A percentile compares a stretch with the other conserved stretches of the same genome.
Evolutionary conservation across 2,329 filamentous ascomycete genomes (phyloP).

Genomic region (Microsporum canis): DNA sequence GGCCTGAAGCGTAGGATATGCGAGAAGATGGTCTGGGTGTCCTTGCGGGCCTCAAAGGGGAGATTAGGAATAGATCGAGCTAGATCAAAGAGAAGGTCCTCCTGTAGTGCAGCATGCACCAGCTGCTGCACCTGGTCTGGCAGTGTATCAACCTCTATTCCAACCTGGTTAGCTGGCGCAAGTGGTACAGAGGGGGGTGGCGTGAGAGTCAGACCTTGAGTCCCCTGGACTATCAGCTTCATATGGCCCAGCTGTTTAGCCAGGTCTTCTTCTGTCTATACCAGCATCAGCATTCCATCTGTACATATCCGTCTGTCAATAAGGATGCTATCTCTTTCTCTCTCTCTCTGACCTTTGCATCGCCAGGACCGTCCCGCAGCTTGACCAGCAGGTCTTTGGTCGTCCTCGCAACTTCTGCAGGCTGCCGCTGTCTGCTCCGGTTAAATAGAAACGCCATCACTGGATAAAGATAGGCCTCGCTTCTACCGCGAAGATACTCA

Average conservation of each 20-base stretch:
- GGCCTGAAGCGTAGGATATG: conserved; percentile 86
- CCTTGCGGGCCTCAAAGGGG: conserved; percentile 92
- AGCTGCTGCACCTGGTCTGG: conserved; percentile 82
- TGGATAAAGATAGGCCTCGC: conserved; percentile 6
- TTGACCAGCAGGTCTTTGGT: conserved; percentile 53
- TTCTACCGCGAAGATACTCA: not conserved
- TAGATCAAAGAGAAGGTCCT: conserved; percentile 77
- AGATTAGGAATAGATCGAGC: conserved; percentile 72
- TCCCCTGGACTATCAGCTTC: conserved; percentile 88
- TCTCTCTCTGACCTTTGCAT: conserved; percentile 41
- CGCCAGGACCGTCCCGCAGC: conserved; percentile 47
- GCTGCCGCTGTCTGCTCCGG: conserved; percentile 49
- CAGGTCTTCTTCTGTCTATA: conserved; percentile 70
- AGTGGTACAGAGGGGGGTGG: conserved; percentile 5
- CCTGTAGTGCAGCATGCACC: conserved; percentile 71
- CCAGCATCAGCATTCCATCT: conserved; percentile 13
- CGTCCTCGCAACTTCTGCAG: conserved; percentile 50
- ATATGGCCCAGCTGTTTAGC: conserved; percentile 78
- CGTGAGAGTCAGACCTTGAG: conserved; percentile 52
- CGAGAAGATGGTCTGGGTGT: conserved; percentile 90
- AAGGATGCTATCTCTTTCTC: conserved; percentile 3
- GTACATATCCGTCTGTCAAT: not conserved
- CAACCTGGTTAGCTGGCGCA: conserved; percentile 4
- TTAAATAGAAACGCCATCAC: conserved; percentile 61
- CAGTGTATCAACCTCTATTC: conserved; percentile 66